These are phyloP conservation scores for Penicillium occitanis DNA, from an alignment of 2,329 filamentous ascomycete genomes.

Conservation along the genomic window DNA sequence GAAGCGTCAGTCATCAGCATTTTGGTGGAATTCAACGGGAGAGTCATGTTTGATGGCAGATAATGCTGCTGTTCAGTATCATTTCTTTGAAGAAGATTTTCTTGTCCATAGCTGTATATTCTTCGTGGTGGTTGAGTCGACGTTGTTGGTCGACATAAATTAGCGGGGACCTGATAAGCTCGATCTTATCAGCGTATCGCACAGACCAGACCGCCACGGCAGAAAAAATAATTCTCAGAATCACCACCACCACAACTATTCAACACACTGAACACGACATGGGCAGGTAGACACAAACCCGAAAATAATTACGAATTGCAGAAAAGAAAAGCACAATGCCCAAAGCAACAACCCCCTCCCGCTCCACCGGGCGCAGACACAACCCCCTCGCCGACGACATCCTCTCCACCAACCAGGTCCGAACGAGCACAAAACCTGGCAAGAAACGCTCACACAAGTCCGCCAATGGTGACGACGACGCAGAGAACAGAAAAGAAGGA, in stretches of 20 bases:
- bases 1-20: no score
- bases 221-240: constrained; percentile 30
- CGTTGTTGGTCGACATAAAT: background rate
- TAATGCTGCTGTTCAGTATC: no score
- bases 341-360: constrained; percentile 63
- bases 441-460: constrained; percentile 59
- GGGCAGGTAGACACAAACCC: background rate
- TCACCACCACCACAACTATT: background rate
- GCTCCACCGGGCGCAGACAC: constrained; percentile 68
- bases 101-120: no score
- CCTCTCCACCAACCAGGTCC: constrained; percentile 65
- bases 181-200: constrained; percentile 18
- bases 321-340: constrained; percentile 61
- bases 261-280: constrained; percentile 25
- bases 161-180: constrained; percentile 14
- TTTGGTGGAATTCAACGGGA: no score
- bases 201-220: constrained; percentile 28
- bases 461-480: constrained; percentile 56
- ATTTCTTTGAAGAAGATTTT: no score
- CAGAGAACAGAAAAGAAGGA: constrained; percentile 44
- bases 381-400: constrained; percentile 91
- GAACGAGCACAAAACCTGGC: constrained; percentile 70
- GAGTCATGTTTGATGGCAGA: no score
- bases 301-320: background rate
- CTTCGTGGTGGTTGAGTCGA: no score